phyloP scores from a whole-genome alignment of 805 yeast genomes.

The Teunomyces cretensis region DNA sequence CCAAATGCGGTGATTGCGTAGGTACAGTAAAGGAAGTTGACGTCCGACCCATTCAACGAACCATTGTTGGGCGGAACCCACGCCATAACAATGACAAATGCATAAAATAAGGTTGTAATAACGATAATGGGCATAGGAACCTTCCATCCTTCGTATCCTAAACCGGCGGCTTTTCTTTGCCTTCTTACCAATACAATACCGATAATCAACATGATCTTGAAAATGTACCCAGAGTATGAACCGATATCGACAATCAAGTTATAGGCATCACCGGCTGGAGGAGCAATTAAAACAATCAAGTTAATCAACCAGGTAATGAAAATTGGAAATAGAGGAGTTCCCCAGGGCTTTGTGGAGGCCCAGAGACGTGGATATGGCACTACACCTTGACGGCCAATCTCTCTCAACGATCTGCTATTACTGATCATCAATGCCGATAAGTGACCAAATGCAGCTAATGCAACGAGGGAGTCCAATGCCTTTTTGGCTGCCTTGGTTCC shows the following conservation, averaged over 20 bases:
- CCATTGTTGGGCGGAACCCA: slow-evolving; percentile 43
- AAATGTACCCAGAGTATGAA: slow-evolving; percentile 27
- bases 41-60: slow-evolving; percentile 40
- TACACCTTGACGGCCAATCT: slow-evolving; percentile 34
- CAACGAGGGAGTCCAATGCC: slow-evolving; percentile 25
- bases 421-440: slow-evolving; percentile 26
- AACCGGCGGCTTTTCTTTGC: slow-evolving; percentile 28
- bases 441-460: slow-evolving; percentile 34
- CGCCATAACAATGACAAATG: slow-evolving; percentile 41
- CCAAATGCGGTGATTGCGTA: slow-evolving; percentile 41
- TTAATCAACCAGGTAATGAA: slow-evolving; percentile 24
- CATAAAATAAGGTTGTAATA: slow-evolving; percentile 30
- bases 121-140: slow-evolving; percentile 32
- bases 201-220: slow-evolving; percentile 24
- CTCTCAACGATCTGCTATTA: slow-evolving; percentile 31
- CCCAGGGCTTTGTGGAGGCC: slow-evolving; percentile 31
- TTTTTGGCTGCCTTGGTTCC: slow-evolving; percentile 23
- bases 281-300: slow-evolving; percentile 27
- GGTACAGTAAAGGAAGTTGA: slow-evolving; percentile 41
- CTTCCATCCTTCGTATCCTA: slow-evolving; percentile 32
- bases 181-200: slow-evolving; percentile 27
- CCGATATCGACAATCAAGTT: slow-evolving; percentile 32
- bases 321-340: slow-evolving; percentile 28
- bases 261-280: slow-evolving; percentile 36
- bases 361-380: slow-evolving; percentile 27